These are phyloP conservation scores for Viola odorata DNA, from an alignment of 345 rosid genomes.

Conservation along the genomic window DNA sequence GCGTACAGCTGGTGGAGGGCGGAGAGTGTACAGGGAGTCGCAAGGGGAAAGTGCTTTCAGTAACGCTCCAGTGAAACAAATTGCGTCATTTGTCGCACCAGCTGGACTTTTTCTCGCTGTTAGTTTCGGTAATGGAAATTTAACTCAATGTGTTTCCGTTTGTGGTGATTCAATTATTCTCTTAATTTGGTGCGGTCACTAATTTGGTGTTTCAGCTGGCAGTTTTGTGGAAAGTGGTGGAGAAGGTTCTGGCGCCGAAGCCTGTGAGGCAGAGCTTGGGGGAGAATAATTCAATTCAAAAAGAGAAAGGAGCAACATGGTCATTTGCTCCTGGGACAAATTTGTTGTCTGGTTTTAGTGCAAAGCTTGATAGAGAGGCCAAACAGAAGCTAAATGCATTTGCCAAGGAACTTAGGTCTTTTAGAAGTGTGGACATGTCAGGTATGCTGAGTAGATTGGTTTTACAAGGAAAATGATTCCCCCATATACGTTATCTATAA, in stretches of 20 bases:
- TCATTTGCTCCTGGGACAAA: conserved; percentile 72
- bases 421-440: conserved; percentile 86
- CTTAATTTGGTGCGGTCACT: conserved; percentile 40
- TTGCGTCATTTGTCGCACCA: conserved; percentile 52
- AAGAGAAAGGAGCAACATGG: conserved; percentile 62
- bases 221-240: conserved; percentile 92
- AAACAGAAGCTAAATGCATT: conserved; percentile 82
- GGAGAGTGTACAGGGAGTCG: conserved; percentile 58
- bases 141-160: not conserved
- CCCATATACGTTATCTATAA: too few species aligned
- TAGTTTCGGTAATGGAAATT: conserved; percentile 58
- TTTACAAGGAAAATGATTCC: not conserved
- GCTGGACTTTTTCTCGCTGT: conserved; percentile 51
- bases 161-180: not conserved
- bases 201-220: conserved; percentile 56
- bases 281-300: conserved; percentile 42
- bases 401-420: conserved; percentile 70
- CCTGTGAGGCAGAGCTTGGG: conserved; percentile 30
- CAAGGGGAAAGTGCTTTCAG: conserved; percentile 43
- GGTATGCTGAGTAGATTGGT: conserved; percentile 34
- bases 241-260: conserved; percentile 55
- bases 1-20: conserved; percentile 32
- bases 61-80: conserved; percentile 48
- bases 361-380: conserved; percentile 62
- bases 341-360: conserved; percentile 54